Conservation (phyloP, 495 filamentous ascomycete species). For the Bryoglossum gracile region DNA sequence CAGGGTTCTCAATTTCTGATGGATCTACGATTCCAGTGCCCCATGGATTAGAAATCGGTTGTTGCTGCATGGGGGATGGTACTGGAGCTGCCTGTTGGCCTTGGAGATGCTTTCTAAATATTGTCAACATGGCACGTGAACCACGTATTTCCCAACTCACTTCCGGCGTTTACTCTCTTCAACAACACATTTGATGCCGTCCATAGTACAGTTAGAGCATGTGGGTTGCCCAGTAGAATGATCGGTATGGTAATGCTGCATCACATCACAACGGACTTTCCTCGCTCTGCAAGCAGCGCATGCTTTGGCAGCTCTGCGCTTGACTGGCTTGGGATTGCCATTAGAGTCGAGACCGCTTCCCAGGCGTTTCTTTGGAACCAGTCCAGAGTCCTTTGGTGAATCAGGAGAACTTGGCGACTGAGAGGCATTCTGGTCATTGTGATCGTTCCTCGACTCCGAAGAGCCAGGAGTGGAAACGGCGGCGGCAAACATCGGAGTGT, state of each 20-base stretch:
- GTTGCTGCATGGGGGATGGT: slow-evolving; percentile 15
- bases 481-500: too few species aligned
- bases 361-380: slow-evolving; percentile 19
- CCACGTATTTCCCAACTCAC: slow-evolving; percentile 52
- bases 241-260: slow-evolving; percentile 30
- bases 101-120: slow-evolving; percentile 26
- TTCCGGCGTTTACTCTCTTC: slow-evolving; percentile 88
- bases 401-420: slow-evolving; percentile 7
- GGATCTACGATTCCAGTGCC: slow-evolving; percentile 24
- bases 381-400: too few species aligned
- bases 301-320: slow-evolving; percentile 78
- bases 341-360: slow-evolving; percentile 9
- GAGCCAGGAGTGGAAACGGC: too few species aligned
- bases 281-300: slow-evolving; percentile 80
- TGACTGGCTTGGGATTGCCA: slow-evolving; percentile 48
- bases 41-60: too few species aligned
- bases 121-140: too few species aligned
- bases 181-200: slow-evolving; percentile 82
- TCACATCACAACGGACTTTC: slow-evolving; percentile 93
- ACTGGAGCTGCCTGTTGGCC: slow-evolving; percentile 13
- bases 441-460: slow-evolving; percentile 2
- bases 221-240: slow-evolving; percentile 70
- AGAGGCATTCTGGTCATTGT: slow-evolving; percentile 5
- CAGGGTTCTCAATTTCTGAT: slow-evolving; percentile 25
- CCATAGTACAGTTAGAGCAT: slow-evolving; percentile 83